Base-by-base conservation (phyloP, 1,139 yeast genomes). In the Blastobotrys niveus region DNA sequence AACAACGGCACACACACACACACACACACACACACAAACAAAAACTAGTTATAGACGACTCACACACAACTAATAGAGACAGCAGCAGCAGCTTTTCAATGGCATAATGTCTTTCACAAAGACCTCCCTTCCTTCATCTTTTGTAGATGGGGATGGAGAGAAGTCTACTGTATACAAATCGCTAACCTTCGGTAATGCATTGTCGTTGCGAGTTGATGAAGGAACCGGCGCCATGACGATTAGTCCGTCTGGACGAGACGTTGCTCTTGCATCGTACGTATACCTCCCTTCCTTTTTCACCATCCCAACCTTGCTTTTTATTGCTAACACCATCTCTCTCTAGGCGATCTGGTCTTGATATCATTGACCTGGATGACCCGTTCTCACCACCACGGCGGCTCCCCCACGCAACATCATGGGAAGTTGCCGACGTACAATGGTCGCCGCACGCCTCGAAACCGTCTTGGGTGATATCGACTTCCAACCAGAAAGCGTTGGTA, bases 351-450 rank as follows among this genome's bases (percentile, higher is more conserved):
- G 98, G 98, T 0, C 70, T 91, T 15, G 85, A 81, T 59, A 79
- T 91, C 38, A 81, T 91, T n/a, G 97, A 91, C 63, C 64, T 91
- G 39, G 96, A 91, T 57, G 96, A 91, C 62, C 97, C 97, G 0
- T 89, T 87, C 64, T 80, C 93, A 0, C 88, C 95, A 1, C 98
- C 98, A 0, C 69, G 98, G 48, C 86, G 94, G 88, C 73, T 91
- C 22, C 94, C 82, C 47, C 96, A 91, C 60, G 73, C 80, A 26
- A 89, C 97, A 0, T 81, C 95, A 0, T 93, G 98, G 98, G 97
- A 91, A 63, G 98, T 91, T 2, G 96, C 98, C 0, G 96, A 91
- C 61, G 96, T 89, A 1, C 97, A 91, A 62, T 91, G 98, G 97
- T 86, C 94, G 2, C 96, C 97, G 0, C 94, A 87, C 60, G 72